A percentile compares a stretch with the other conserved stretches of the same genome.
phyloP scores from a whole-genome alignment of 169 alveolate genomes.

The Eimeria praecox region DNA sequence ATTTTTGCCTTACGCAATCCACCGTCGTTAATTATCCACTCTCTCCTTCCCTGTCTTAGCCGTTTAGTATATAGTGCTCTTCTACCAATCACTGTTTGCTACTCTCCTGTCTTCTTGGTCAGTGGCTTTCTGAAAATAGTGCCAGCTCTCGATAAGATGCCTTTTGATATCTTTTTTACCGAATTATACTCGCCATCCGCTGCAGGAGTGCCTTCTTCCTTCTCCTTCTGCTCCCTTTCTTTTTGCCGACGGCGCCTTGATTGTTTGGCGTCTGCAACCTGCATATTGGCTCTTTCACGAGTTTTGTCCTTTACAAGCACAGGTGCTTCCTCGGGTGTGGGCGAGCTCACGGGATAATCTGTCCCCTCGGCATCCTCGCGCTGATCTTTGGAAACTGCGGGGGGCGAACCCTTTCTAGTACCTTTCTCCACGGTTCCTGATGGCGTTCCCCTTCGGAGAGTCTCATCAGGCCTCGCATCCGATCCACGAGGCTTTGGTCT shows the following conservation, averaged over 20 bases:
- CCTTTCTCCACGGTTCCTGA: neutral
- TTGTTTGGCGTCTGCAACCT: neutral
- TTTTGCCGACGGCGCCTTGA: conserved; percentile 19
- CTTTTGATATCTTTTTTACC: neutral
- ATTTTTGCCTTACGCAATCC: neutral
- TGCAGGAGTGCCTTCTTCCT: neutral
- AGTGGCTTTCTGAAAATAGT: conserved; percentile 3
- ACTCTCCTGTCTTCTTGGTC: conserved; percentile 9
- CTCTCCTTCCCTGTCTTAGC: neutral
- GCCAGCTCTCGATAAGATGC: conserved; percentile 67
- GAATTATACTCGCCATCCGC: neutral
- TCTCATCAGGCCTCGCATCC: conserved; percentile 13
- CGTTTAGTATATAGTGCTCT: neutral
- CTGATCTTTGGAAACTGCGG: neutral
- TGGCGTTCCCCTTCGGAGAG: neutral
- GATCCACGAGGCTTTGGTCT: neutral
- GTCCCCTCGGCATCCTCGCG: conserved; percentile 24
- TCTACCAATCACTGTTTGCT: neutral
- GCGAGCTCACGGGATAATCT: neutral
- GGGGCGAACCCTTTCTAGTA: neutral
- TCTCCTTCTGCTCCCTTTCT: neutral
- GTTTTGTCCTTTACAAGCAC: neutral
- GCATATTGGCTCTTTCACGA: neutral
- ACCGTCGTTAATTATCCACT: neutral
- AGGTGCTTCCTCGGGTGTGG: neutral